Conservation (phyloP, 2,329 filamentous ascomycete species). For the Ceratocystis variospora region DNA sequence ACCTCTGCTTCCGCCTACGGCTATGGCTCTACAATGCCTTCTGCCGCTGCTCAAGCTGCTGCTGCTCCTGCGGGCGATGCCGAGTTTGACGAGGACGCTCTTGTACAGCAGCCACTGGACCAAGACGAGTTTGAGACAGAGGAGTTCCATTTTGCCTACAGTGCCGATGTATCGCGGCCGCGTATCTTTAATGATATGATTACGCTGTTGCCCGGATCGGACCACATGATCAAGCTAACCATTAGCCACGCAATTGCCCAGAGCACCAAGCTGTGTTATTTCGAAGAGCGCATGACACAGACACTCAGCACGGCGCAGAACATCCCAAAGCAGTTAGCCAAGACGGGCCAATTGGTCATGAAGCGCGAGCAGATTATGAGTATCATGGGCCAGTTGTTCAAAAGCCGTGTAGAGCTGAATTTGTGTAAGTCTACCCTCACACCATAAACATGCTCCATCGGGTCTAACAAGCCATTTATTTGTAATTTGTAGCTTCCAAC, state of each 20-base stretch:
- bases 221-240: slow-evolving; percentile 98
- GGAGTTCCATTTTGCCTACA: slow-evolving; percentile 98
- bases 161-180: slow-evolving; percentile 67
- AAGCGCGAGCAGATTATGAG: slow-evolving; percentile 81
- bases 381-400: slow-evolving; percentile 81
- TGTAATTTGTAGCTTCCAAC: slow-evolving; percentile 60
- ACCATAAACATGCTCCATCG: not conserved
- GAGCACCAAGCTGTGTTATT: slow-evolving; percentile 90
- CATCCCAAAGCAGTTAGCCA: slow-evolving; percentile 73
- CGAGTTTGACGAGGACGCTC: slow-evolving; percentile 22
- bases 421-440: slow-evolving; percentile 53
- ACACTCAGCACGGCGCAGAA: slow-evolving; percentile 91
- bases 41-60: not conserved
- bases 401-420: slow-evolving; percentile 91
- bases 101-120: slow-evolving; percentile 66
- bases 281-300: slow-evolving; percentile 88
- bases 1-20: not conserved
- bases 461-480: not conserved
- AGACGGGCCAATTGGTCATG: slow-evolving; percentile 86
- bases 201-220: slow-evolving; percentile 71
- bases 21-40: not conserved
- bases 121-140: slow-evolving; percentile 94
- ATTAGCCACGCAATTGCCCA: slow-evolving; percentile 97
- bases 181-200: slow-evolving; percentile 99
- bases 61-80: slow-evolving; percentile 3